A percentile compares a stretch with the other conserved stretches of the same genome.
Conservation (phyloP, 345 rosid genomes). For the Heritiera littoralis region DNA sequence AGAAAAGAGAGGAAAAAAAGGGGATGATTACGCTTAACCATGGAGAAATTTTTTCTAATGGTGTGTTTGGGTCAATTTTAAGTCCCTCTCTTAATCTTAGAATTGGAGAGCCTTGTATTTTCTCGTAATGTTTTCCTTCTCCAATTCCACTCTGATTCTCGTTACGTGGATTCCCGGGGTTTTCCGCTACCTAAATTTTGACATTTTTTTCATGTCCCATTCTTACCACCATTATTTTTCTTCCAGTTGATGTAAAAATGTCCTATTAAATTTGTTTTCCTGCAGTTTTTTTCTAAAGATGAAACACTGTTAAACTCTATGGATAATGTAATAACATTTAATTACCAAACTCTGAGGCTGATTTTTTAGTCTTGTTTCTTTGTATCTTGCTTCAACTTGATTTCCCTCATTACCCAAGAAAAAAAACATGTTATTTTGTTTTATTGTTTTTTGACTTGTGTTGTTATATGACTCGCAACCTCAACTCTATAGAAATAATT, state of each 20-base stretch:
- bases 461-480: too few species aligned
- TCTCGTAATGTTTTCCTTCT: neutral
- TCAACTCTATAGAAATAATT: too few species aligned
- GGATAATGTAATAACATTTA: too few species aligned
- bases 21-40: neutral
- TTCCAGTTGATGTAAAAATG: neutral
- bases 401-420: too few species aligned
- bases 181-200: neutral
- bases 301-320: too few species aligned
- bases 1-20: neutral
- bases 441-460: too few species aligned
- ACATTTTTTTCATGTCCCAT: neutral
- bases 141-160: neutral
- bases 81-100: neutral
- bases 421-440: too few species aligned
- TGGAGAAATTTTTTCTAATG: neutral
- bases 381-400: too few species aligned
- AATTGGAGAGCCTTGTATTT: neutral
- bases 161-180: constrained; percentile 8
- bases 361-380: too few species aligned
- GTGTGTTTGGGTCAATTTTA: neutral
- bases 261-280: neutral
- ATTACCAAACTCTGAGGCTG: too few species aligned
- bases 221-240: neutral
- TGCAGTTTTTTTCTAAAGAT: neutral